Evolutionary conservation across 495 filamentous ascomycete species (phyloP).

Genomic region (Penicillium verhagenii): DNA sequence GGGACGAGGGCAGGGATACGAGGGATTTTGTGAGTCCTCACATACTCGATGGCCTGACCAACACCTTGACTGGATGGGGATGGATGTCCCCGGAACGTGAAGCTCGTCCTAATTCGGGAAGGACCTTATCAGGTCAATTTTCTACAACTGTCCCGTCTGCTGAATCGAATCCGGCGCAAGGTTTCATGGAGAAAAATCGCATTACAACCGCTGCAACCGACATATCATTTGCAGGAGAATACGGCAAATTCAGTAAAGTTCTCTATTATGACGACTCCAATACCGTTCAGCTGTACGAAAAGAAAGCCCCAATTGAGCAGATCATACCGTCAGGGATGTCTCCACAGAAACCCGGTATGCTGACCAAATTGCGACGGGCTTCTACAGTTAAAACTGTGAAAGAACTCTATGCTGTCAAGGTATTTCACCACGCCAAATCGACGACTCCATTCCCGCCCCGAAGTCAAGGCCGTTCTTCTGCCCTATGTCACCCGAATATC

Average conservation of each 20-base stretch:
- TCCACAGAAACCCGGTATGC: background rate
- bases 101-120: background rate
- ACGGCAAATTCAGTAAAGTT: background rate
- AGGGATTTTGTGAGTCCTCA: background rate
- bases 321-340: background rate
- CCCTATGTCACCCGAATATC: slow-evolving; percentile 16
- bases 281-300: slow-evolving; percentile 13
- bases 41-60: slow-evolving; percentile 1
- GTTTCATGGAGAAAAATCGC: background rate
- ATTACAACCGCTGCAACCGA: background rate
- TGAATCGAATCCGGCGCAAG: background rate
- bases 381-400: background rate
- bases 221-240: background rate
- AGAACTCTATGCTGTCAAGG: background rate
- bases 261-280: slow-evolving; percentile 11
- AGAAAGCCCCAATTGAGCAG: slow-evolving; percentile 2
- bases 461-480: background rate
- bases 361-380: background rate
- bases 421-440: background rate
- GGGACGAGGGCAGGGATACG: slow-evolving; percentile 2
- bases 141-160: background rate
- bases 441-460: background rate
- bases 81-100: slow-evolving; percentile 1
- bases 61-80: slow-evolving; percentile 1
- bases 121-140: background rate